Conservation (phyloP, 805 yeast genomes). For the Kurtzmaniella fragi region DNA sequence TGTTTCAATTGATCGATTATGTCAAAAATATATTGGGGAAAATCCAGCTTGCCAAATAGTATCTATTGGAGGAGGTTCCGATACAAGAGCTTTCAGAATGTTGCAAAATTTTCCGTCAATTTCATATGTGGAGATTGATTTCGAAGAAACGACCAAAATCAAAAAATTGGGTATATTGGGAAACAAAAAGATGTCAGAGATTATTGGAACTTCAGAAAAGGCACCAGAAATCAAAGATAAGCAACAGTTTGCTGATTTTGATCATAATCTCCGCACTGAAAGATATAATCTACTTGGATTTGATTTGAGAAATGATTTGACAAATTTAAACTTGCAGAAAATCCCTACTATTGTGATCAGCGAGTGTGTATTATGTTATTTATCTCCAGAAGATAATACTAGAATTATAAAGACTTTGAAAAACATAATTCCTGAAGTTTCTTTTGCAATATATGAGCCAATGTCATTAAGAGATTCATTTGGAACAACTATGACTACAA, state of each 20-base stretch:
- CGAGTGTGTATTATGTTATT: slow-evolving; percentile 75
- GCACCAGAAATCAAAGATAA: slow-evolving; percentile 11
- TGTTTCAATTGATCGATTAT: slow-evolving; percentile 41
- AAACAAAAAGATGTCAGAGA: slow-evolving; percentile 18
- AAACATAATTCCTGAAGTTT: slow-evolving; percentile 10
- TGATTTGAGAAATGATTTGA: slow-evolving; percentile 44
- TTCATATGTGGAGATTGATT: slow-evolving; percentile 59
- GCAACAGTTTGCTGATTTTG: slow-evolving; percentile 17
- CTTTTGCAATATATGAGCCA: slow-evolving; percentile 63
- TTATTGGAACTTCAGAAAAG: slow-evolving; percentile 16
- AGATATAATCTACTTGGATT: slow-evolving; percentile 50
- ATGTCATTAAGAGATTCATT: slow-evolving; percentile 57
- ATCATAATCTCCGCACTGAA: slow-evolving; percentile 27
- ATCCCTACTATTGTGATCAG: slow-evolving; percentile 60
- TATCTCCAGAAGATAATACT: slow-evolving; percentile 46
- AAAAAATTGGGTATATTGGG: slow-evolving; percentile 46
- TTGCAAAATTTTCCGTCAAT: slow-evolving; percentile 29
- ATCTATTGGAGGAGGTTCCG: slow-evolving; percentile 80
- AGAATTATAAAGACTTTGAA: slow-evolving; percentile 28
- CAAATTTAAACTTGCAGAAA: slow-evolving; percentile 21
- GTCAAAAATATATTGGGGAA: slow-evolving; percentile 35
- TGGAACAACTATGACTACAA: slow-evolving; percentile 64
- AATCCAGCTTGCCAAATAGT: slow-evolving; percentile 43
- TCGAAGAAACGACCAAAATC: slow-evolving; percentile 45
- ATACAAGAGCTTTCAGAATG: slow-evolving; percentile 57